Evolutionary conservation across 164 flowering plant genomes (phyloP).

Genomic region (Tetracentron sinense): DNA sequence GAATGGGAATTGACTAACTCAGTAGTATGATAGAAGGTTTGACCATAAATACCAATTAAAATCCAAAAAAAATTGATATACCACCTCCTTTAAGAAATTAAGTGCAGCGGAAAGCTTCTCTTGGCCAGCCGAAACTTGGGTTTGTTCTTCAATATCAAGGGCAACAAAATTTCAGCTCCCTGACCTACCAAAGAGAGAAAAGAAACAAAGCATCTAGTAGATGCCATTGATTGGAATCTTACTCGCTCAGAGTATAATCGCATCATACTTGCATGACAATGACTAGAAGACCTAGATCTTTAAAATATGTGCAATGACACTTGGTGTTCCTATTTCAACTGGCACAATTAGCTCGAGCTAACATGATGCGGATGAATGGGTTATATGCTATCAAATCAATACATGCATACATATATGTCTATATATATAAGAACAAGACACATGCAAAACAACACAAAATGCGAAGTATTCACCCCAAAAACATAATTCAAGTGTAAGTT

Average conservation of each 20-base stretch:
- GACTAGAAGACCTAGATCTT: background rate
- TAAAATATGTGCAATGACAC: background rate
- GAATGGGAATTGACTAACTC: background rate
- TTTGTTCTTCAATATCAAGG: slow-evolving; percentile 7
- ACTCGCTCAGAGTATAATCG: background rate
- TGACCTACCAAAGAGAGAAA: background rate
- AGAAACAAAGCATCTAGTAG: slow-evolving; percentile 1
- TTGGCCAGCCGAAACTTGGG: slow-evolving; percentile 2
- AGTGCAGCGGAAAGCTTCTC: slow-evolving; percentile 3
- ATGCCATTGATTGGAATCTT: background rate
- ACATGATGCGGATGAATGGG: too few relatives aligned
- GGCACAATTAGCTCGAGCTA: too few relatives aligned
- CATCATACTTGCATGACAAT: background rate
- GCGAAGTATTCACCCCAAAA: too few relatives aligned
- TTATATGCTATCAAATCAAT: too few relatives aligned
- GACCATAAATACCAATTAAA: background rate
- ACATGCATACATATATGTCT: too few relatives aligned
- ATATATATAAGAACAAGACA: too few relatives aligned
- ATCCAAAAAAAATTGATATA: slow-evolving; percentile 3
- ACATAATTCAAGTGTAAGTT: too few relatives aligned
- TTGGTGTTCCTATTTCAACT: too few relatives aligned
- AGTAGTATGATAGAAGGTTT: background rate
- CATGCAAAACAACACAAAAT: too few relatives aligned
- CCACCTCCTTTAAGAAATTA: background rate
- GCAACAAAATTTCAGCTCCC: slow-evolving; percentile 4